Evolutionary conservation across 352 stramenopile species (phyloP).

Genomic region (Globisporangium polare): DNA sequence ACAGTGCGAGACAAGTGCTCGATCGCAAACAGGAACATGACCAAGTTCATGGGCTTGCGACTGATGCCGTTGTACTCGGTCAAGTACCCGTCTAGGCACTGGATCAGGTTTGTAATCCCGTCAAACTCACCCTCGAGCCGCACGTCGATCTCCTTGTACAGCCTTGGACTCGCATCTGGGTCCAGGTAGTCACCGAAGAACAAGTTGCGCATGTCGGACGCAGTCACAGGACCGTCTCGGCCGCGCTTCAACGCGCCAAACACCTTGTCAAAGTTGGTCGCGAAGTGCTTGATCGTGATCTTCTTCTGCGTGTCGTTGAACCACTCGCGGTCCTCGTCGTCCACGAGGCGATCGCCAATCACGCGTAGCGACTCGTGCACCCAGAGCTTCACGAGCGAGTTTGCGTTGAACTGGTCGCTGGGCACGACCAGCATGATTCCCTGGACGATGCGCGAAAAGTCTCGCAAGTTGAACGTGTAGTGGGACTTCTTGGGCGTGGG

Average conservation of each 20-base stretch:
- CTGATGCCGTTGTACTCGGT: slow-evolving; percentile 91
- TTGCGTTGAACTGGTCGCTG: slow-evolving; percentile 79
- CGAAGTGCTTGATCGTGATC: slow-evolving; percentile 88
- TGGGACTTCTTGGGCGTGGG: slow-evolving; percentile 94
- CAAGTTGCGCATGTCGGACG: slow-evolving; percentile 83
- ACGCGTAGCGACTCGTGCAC: slow-evolving; percentile 93
- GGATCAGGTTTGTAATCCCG: slow-evolving; percentile 77
- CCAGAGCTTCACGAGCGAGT: slow-evolving; percentile 89
- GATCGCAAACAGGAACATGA: slow-evolving; percentile 96
- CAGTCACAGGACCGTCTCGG: slow-evolving; percentile 63
- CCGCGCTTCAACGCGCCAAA: slow-evolving; percentile 80
- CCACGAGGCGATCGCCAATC: slow-evolving; percentile 92
- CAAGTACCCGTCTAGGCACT: slow-evolving; percentile 88
- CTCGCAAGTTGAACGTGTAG: slow-evolving; percentile 95
- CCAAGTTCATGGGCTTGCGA: slow-evolving; percentile 94
- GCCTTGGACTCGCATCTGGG: slow-evolving; percentile 61
- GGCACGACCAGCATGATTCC: slow-evolving; percentile 90
- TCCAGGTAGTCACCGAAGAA: slow-evolving; percentile 93
- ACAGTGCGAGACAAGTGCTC: slow-evolving; percentile 92
- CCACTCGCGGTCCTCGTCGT: slow-evolving; percentile 91
- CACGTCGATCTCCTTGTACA: slow-evolving; percentile 85
- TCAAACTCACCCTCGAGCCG: slow-evolving; percentile 59
- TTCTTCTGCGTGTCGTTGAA: slow-evolving; percentile 89
- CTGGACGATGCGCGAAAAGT: slow-evolving; percentile 93
- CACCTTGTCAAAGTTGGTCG: slow-evolving; percentile 84